Evolutionary conservation across 176 grass and related monocot species (phyloP).

Genomic region (Raddia distichophylla): DNA sequence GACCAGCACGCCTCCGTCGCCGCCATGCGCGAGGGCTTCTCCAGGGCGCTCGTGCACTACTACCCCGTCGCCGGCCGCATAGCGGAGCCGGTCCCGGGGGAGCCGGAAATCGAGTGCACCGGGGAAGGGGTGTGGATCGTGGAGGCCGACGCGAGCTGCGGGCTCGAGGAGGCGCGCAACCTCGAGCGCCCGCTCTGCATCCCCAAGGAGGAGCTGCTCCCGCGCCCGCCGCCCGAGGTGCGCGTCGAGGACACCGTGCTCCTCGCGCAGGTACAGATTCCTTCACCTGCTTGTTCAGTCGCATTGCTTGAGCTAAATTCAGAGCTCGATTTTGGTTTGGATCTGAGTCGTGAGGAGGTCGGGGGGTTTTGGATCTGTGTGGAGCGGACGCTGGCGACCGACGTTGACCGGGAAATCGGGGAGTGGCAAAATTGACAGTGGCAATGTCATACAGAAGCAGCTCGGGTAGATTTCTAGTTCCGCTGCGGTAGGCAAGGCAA

Average conservation of each 20-base stretch:
- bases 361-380: slow-evolving; percentile 30
- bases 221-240: slow-evolving; percentile 46
- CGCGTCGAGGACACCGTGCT: slow-evolving; percentile 60
- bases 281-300: neutral
- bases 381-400: neutral
- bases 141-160: slow-evolving; percentile 62
- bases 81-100: slow-evolving; percentile 41
- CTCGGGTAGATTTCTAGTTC: neutral
- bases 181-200: slow-evolving; percentile 75
- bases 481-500: neutral
- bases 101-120: slow-evolving; percentile 64
- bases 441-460: neutral
- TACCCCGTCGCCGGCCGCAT: slow-evolving; percentile 70
- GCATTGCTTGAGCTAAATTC: slow-evolving; percentile 22
- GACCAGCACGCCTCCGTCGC: neutral
- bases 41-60: slow-evolving; percentile 66
- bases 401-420: slow-evolving; percentile 37
- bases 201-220: slow-evolving; percentile 70
- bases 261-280: slow-evolving; percentile 61
- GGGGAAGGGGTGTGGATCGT: slow-evolving; percentile 77
- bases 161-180: slow-evolving; percentile 61
- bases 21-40: slow-evolving; percentile 48
- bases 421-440: neutral
- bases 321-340: neutral
- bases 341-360: slow-evolving; percentile 26